phyloP scores from a whole-genome alignment of 306 rosid species.

The Canavalia gladiata region DNA sequence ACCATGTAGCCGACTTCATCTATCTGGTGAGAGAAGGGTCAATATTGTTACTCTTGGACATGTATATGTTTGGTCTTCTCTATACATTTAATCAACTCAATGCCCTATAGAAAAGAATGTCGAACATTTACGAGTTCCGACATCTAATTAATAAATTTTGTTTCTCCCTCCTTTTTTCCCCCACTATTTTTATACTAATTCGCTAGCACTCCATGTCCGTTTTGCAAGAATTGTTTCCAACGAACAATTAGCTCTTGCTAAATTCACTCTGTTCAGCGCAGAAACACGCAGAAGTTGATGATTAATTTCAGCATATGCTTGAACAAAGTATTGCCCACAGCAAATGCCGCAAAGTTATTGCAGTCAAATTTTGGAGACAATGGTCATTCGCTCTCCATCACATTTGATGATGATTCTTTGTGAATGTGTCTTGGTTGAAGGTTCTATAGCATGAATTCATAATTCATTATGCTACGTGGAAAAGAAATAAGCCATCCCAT shows the following conservation, averaged over 20 bases:
- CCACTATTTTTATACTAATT: neutral
- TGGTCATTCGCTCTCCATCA: neutral
- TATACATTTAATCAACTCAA: neutral
- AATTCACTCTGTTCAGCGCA: neutral
- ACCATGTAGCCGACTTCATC: neutral
- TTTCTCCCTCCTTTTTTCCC: neutral
- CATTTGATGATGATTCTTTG: slow-evolving; percentile 5
- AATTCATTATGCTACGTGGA: neutral
- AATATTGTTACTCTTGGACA: neutral
- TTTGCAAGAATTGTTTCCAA: neutral
- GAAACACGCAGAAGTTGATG: neutral
- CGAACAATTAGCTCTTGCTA: neutral
- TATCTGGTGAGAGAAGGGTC: neutral
- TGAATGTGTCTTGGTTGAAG: slow-evolving; percentile 10
- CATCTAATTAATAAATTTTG: neutral
- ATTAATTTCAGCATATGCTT: neutral
- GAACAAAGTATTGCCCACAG: too few relatives aligned
- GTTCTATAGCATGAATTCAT: neutral
- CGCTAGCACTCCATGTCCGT: neutral
- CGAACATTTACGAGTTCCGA: neutral
- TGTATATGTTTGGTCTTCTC: neutral
- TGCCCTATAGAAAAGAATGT: neutral
- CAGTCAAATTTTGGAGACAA: neutral
- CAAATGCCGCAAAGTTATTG: neutral
- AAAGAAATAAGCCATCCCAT: neutral